These are phyloP conservation scores for Neofusicoccum sp. DNA, from an alignment of 2,329 filamentous ascomycete genomes.

Conservation along the genomic window DNA sequence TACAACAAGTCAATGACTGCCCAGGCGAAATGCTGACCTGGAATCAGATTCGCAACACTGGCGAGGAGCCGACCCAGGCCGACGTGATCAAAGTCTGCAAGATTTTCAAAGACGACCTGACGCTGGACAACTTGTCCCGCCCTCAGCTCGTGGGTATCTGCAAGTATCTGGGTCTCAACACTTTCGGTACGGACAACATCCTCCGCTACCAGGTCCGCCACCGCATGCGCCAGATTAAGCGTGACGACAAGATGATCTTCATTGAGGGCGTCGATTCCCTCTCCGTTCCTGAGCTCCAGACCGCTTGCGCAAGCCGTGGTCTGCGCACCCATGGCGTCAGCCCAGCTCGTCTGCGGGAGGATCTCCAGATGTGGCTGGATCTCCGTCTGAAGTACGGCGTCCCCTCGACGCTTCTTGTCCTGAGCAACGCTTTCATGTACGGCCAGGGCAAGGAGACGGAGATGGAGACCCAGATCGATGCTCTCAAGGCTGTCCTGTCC, in stretches of 20 bases:
- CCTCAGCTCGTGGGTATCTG: conserved; percentile 97
- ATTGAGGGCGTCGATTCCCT: conserved; percentile 92
- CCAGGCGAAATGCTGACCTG: conserved; percentile 19
- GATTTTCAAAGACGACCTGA: conserved; percentile 96
- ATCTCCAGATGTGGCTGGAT: conserved; percentile 91
- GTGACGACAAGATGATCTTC: conserved; percentile 90
- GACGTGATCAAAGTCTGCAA: conserved; percentile 99
- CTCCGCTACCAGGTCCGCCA: conserved; percentile 95
- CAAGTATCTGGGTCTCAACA: conserved; percentile 96
- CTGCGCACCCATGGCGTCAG: conserved; percentile 91
- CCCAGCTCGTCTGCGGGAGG: conserved; percentile 80
- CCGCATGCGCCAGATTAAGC: conserved; percentile 98
- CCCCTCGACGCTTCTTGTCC: conserved; percentile 90
- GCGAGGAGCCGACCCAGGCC: conserved; percentile 79
- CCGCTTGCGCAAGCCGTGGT: conserved; percentile 85
- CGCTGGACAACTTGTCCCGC: conserved; percentile 91
- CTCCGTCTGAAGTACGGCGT: conserved; percentile 89
- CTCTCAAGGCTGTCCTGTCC: conserved; percentile 85
- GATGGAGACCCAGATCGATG: conserved; percentile 86
- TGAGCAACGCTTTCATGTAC: conserved; percentile 98
- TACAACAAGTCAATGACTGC: not conserved
- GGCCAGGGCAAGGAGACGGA: conserved; percentile 80
- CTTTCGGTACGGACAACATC: conserved; percentile 96
- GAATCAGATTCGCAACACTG: conserved; percentile 64
- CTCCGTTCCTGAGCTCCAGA: conserved; percentile 90